phyloP scores from a whole-genome alignment of 2,329 filamentous ascomycete species.

The Basipetospora chlamydospora region DNA sequence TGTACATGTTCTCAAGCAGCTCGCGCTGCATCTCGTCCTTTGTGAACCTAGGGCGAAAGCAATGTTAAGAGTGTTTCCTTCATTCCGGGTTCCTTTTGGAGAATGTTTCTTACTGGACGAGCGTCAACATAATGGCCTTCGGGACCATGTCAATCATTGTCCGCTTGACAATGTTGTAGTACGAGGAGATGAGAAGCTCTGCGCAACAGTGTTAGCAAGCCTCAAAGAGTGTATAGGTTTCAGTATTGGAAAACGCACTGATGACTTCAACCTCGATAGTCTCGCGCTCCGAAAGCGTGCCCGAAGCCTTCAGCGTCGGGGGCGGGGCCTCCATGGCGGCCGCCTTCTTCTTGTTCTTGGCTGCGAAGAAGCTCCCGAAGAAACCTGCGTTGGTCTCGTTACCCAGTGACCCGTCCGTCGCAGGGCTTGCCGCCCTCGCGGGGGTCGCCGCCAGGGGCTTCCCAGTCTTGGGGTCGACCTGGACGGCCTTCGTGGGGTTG shows the following conservation, averaged over 20 bases:
- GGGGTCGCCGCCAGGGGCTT: slow-evolving; percentile 67
- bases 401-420: slow-evolving; percentile 32
- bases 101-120: slow-evolving; percentile 92
- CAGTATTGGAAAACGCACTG: slow-evolving; percentile 66
- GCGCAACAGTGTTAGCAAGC: slow-evolving; percentile 7
- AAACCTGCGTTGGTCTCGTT: slow-evolving; percentile 57
- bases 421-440: slow-evolving; percentile 61
- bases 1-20: slow-evolving; percentile 94
- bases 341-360: slow-evolving; percentile 99
- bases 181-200: slow-evolving; percentile 92
- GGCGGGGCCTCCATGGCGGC: slow-evolving; percentile 98
- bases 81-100: no score
- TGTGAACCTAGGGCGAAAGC: slow-evolving; percentile 54
- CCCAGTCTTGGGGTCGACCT: slow-evolving; percentile 96
- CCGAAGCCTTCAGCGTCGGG: slow-evolving; percentile 82
- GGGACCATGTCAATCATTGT: slow-evolving; percentile 99
- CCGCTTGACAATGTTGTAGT: slow-evolving; percentile 94
- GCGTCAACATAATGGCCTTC: slow-evolving; percentile 95
- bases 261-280: slow-evolving; percentile 96
- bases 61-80: not conserved
- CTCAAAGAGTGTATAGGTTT: not conserved
- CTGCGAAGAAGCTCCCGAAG: slow-evolving; percentile 96
- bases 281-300: slow-evolving; percentile 85
- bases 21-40: slow-evolving; percentile 99
- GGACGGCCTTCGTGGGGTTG: slow-evolving; percentile 66